Conservation (phyloP, 768 basidiomycete genomes). For the Ramaria rubella region DNA sequence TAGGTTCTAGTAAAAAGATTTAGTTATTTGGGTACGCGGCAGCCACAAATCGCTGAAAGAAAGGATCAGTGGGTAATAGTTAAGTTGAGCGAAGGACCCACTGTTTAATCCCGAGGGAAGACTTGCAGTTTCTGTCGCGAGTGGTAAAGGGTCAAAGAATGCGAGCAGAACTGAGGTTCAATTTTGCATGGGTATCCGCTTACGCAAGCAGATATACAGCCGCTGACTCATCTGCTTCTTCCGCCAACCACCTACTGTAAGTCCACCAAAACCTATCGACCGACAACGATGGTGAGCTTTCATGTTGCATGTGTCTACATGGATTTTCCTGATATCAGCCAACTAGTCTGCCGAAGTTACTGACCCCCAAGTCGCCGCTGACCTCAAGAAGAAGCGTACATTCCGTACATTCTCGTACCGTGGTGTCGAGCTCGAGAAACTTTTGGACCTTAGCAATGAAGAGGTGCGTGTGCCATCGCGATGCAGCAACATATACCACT, state of each 20-base stretch:
- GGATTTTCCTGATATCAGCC: background rate
- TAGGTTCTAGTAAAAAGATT: slow-evolving; percentile 24
- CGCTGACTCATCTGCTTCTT: slow-evolving; percentile 5
- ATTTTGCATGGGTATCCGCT: background rate
- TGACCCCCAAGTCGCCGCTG: slow-evolving; percentile 90
- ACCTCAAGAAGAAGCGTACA: slow-evolving; percentile 96
- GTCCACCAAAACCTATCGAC: background rate
- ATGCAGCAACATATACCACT: background rate
- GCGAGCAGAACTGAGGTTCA: background rate
- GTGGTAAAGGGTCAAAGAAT: slow-evolving; percentile 1
- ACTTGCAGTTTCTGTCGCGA: slow-evolving; percentile 81
- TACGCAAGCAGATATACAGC: slow-evolving; percentile 12
- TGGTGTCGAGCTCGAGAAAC: slow-evolving; percentile 96
- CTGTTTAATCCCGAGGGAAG: slow-evolving; percentile 91
- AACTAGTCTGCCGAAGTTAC: slow-evolving; percentile 75
- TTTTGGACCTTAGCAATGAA: slow-evolving; percentile 93
- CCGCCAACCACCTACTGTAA: slow-evolving; percentile 1
- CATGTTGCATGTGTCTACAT: background rate
- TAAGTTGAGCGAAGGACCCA: slow-evolving; percentile 24
- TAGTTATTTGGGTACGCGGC: slow-evolving; percentile 42
- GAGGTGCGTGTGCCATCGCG: slow-evolving; percentile 57
- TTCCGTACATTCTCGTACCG: slow-evolving; percentile 99
- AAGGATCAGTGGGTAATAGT: background rate
- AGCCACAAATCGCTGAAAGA: slow-evolving; percentile 81
- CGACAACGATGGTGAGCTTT: slow-evolving; percentile 25